These are phyloP conservation scores for Taiozyma sp. DNA, from an alignment of 1,139 yeast genomes.

Conservation along the genomic window DNA sequence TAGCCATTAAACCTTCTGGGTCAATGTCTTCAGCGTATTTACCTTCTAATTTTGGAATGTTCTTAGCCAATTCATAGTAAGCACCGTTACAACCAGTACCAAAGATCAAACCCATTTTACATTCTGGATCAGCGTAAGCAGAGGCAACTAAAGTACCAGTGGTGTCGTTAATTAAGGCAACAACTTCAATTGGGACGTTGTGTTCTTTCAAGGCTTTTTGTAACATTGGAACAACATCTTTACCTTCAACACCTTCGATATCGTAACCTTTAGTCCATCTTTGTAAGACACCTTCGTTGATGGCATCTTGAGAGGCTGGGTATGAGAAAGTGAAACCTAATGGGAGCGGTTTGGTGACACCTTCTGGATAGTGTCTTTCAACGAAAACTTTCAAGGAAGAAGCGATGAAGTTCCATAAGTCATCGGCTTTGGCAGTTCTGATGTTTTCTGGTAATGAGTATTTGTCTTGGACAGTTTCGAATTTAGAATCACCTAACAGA, in stretches of 20 bases:
- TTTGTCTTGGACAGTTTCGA: slow-evolving; percentile 80
- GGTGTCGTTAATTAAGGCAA: slow-evolving; percentile 93
- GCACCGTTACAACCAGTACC: slow-evolving; percentile 99
- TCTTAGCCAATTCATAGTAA: slow-evolving; percentile 71
- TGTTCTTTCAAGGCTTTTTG: slow-evolving; percentile 63
- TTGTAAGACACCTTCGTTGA: slow-evolving; percentile 82
- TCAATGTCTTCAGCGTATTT: slow-evolving; percentile 57
- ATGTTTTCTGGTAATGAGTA: slow-evolving; percentile 66
- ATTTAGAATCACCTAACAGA: slow-evolving; percentile 71
- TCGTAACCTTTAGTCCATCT: slow-evolving; percentile 99
- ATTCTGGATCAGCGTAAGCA: slow-evolving; percentile 79
- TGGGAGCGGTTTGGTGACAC: slow-evolving; percentile 48
- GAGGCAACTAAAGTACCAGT: slow-evolving; percentile 97
- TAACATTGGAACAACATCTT: slow-evolving; percentile 89
- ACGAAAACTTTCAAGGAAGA: slow-evolving; percentile 62
- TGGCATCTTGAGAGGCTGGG: slow-evolving; percentile 82
- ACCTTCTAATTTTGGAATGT: slow-evolving; percentile 83
- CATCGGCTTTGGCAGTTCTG: slow-evolving; percentile 68
- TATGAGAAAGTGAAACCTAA: slow-evolving; percentile 94
- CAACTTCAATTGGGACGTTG: slow-evolving; percentile 75
- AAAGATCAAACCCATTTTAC: slow-evolving; percentile 92
- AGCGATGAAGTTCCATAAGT: slow-evolving; percentile 85
- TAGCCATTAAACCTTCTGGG: slow-evolving; percentile 75
- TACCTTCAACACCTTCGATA: slow-evolving; percentile 88
- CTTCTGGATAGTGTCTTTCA: slow-evolving; percentile 58